Conservation (phyloP, 2,329 filamentous ascomycete species). For the Pseudogymnoascus sp. region DNA sequence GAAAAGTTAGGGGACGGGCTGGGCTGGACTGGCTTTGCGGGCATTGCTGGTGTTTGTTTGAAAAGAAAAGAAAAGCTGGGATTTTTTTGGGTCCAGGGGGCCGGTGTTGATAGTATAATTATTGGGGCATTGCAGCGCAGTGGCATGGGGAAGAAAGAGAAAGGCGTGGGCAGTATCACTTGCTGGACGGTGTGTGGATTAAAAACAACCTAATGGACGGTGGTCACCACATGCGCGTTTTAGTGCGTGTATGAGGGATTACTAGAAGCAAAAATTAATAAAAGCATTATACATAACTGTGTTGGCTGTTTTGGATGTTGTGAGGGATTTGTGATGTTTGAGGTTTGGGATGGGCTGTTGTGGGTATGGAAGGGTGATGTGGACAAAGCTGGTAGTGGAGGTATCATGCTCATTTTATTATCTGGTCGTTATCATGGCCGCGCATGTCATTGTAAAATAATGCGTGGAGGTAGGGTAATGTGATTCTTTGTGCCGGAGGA, state of each 20-base stretch:
- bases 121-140: background rate
- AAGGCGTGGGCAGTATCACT: background rate
- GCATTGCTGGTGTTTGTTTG: background rate
- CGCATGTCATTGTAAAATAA: background rate
- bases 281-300: background rate
- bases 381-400: too few relatives aligned
- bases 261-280: background rate
- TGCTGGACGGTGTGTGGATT: slow-evolving; percentile 2
- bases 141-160: background rate
- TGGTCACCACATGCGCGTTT: background rate
- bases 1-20: background rate
- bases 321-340: background rate
- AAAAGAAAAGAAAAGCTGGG: background rate
- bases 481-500: background rate
- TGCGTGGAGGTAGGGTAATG: background rate
- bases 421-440: background rate
- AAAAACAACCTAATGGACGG: background rate
- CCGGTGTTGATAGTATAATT: background rate
- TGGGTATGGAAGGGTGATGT: background rate
- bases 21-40: background rate
- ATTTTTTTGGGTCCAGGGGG: background rate
- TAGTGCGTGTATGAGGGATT: background rate
- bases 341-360: background rate
- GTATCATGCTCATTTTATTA: background rate
- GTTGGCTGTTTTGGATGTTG: background rate